Percentiles rank a stretch among this genome's conserved stretches.
Conservation (phyloP, 2,329 filamentous ascomycete genomes). For the Epichloe amarillans region DNA sequence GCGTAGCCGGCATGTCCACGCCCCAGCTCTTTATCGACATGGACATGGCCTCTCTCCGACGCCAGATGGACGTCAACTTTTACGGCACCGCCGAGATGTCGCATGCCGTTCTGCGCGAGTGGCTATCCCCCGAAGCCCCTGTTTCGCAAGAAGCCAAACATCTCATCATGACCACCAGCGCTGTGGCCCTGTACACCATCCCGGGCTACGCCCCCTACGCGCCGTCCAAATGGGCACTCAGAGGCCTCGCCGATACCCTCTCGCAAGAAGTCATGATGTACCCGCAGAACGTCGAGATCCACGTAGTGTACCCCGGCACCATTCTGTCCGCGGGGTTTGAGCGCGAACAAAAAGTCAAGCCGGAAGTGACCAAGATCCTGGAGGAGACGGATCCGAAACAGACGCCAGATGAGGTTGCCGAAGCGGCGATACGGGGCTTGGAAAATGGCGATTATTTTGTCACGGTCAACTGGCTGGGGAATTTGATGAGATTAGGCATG, state of each 20-base stretch:
- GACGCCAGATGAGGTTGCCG: constrained; percentile 65
- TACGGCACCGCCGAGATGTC: constrained; percentile 78
- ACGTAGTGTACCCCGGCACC: constrained; percentile 72
- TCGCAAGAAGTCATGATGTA: constrained; percentile 78
- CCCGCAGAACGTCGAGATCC: constrained; percentile 67
- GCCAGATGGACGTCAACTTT: constrained; percentile 85
- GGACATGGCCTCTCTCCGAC: constrained; percentile 49
- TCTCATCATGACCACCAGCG: constrained; percentile 76
- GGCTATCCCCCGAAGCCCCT: constrained; percentile 45
- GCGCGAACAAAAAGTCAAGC: constrained; percentile 67
- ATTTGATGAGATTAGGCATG: constrained; percentile 52
- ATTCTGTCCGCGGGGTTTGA: constrained; percentile 67
- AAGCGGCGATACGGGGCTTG: constrained; percentile 53
- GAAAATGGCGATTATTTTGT: constrained; percentile 73
- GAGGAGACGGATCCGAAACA: constrained; percentile 76
- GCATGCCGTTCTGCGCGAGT: constrained; percentile 62
- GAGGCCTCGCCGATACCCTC: constrained; percentile 70
- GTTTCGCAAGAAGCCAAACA: constrained; percentile 47
- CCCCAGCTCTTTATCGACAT: constrained; percentile 71
- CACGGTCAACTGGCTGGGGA: constrained; percentile 59
- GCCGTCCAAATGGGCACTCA: constrained; percentile 74
- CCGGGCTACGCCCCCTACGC: constrained; percentile 78
- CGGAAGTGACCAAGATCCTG: constrained; percentile 61
- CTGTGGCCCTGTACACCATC: constrained; percentile 60
- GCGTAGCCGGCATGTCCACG: constrained; percentile 61